phyloP scores from a whole-genome alignment of 805 yeast species.

The Barnettozyma californica region DNA sequence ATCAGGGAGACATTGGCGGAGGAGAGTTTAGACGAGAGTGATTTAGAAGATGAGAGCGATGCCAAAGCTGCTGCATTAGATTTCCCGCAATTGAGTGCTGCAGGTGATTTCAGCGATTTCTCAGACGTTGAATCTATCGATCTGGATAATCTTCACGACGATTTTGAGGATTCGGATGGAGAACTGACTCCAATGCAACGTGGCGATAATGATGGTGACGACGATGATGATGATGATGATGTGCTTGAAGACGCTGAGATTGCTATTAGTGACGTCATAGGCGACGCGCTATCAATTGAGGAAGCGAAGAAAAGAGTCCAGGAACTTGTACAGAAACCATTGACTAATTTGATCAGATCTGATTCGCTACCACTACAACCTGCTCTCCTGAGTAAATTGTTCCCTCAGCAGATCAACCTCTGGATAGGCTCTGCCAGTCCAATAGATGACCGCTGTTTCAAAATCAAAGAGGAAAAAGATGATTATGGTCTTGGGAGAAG shows the following conservation, averaged over 20 bases:
- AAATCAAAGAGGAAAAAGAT: conserved; percentile 16
- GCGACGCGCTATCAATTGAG: conserved; percentile 25
- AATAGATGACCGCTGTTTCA: conserved; percentile 10
- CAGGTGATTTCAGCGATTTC: conserved; percentile 11
- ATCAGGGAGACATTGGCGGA: conserved; percentile 1
- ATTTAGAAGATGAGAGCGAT: conserved; percentile 15
- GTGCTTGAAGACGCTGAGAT: conserved; percentile 10
- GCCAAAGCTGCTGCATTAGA: conserved; percentile 12
- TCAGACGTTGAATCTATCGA: conserved; percentile 40
- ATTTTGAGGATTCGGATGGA: conserved; percentile 36
- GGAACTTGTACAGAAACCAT: conserved; percentile 58
- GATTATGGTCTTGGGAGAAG: conserved; percentile 46
- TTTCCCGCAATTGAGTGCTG: conserved; percentile 5
- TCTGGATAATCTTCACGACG: conserved; percentile 41
- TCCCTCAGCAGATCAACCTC: conserved; percentile 68
- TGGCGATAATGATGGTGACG: too few species aligned
- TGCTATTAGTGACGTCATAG: conserved; percentile 12
- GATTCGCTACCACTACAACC: conserved; percentile 38
- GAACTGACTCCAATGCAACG: conserved; percentile 5
- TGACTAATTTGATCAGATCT: conserved; percentile 36
- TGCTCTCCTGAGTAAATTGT: conserved; percentile 33
- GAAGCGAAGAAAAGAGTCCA: conserved; percentile 39
- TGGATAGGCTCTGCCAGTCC: conserved; percentile 54
- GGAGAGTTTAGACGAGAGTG: conserved; percentile 14
- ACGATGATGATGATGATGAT: conserved; percentile 10